phyloP scores from a whole-genome alignment of 23 red algal species.

The Gracilariopsis chorda region DNA sequence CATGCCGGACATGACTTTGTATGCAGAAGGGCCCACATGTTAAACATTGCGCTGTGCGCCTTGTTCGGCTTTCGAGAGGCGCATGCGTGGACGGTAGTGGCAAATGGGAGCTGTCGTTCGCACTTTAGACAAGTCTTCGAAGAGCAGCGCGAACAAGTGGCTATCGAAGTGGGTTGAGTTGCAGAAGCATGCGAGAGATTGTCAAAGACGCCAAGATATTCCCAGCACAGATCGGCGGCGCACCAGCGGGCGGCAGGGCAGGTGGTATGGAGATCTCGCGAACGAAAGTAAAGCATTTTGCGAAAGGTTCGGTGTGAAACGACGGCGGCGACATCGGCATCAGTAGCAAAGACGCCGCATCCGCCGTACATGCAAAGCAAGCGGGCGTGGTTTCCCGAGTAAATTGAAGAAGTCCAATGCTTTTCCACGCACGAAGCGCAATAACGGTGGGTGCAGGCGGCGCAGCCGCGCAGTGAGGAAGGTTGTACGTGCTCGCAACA shows the following conservation, averaged over 20 bases:
- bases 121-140: constrained; percentile 31
- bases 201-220: constrained; percentile 28
- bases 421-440: constrained; percentile 46
- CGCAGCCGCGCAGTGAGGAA: constrained; percentile 29
- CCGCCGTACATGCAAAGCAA: constrained; percentile 68
- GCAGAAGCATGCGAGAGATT: not conserved
- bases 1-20: constrained; percentile 62
- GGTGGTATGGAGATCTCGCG: constrained; percentile 13
- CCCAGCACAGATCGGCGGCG: constrained; percentile 55
- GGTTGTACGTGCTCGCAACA: constrained; percentile 38
- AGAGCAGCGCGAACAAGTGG: constrained; percentile 5
- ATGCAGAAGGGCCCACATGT: constrained; percentile 53
- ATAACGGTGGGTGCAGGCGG: constrained; percentile 48
- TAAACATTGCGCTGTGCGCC: constrained; percentile 44
- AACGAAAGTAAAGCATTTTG: constrained; percentile 71
- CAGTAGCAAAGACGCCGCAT: constrained; percentile 25
- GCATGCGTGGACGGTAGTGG: constrained; percentile 23
- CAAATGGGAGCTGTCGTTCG: constrained; percentile 9
- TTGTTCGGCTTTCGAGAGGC: constrained; percentile 22
- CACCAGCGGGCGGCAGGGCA: constrained; percentile 44
- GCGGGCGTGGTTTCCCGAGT: constrained; percentile 63
- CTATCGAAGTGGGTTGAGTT: not conserved
- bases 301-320: constrained; percentile 61
- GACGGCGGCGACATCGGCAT: constrained; percentile 32
- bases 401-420: constrained; percentile 50